Evolutionary conservation across 2,329 filamentous ascomycete species (phyloP), one percentile per base, ranked within the genome.

Genomic region (Diaporthe nobilis): DNA sequence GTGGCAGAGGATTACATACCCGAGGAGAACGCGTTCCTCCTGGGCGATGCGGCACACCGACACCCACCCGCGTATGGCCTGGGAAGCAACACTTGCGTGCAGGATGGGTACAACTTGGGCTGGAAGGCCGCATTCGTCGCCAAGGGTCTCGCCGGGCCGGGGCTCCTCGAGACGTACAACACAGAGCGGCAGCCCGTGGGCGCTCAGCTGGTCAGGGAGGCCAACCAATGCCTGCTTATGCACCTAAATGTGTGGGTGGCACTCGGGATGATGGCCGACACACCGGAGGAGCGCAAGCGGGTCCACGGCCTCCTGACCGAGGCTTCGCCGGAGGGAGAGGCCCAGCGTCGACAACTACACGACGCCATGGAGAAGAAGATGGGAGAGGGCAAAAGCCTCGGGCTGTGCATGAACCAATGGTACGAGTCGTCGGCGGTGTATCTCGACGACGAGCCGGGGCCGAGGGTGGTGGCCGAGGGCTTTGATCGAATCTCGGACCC

Each of bases 371-470:
- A 82, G 63, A 77, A 79, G 10, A 85, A 85, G 3, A 77, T 82
- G 9, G 82, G 84, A 31, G 88, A 89, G 76, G 88, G 87, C 67
- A 87, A 89, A 73, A 87, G 83, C 10, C 83, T 91, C 6, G 90
- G 90, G 1, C 82, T 87, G 7, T 87, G 90, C 76, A 90, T 90
- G 87, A 89, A 88, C 73, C 90, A 91, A 77, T 82, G 84, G 39
- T 91, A 91, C 61, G 80, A 82, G 1, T 85, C 85, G 0, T 75
- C 77, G 1, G 89, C 86, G 1, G 79, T 89, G 4, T 81, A 81
- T 47, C 76, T 80, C 12, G 75, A 72, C 7, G 80, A 81, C 71
- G 82, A 83, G 73, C 57, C 72, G 3, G 78, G 73, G 5, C 76
- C 77, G 9, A 74, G 79, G 9, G 77, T 10, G 2, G n/a, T 74